A percentile compares a stretch with the other conserved stretches of the same genome.
Evolutionary conservation across 1,139 yeast genomes (phyloP).

Genomic region (Saccharomyces hybrid): DNA sequence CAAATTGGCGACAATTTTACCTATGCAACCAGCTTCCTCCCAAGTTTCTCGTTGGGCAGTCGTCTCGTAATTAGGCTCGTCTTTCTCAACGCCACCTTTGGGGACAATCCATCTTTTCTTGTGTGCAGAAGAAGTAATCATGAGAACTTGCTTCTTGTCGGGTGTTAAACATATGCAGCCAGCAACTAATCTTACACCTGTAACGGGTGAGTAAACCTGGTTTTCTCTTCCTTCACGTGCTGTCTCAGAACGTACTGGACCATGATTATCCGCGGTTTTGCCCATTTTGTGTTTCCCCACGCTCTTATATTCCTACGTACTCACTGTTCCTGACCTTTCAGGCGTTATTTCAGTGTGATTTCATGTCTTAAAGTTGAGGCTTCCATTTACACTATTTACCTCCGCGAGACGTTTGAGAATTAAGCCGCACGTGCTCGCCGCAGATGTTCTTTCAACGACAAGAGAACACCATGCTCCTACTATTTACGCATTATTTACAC

Average conservation of each 20-base stretch:
- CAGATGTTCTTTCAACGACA: background rate
- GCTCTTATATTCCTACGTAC: background rate
- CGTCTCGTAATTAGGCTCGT: constrained; percentile 49
- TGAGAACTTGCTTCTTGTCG: constrained; percentile 52
- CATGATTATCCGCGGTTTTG: background rate
- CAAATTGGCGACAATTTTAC: constrained; percentile 45
- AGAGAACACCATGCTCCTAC: background rate
- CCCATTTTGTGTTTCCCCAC: background rate
- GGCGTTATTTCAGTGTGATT: background rate
- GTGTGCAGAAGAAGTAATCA: constrained; percentile 68
- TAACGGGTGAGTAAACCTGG: constrained; percentile 42
- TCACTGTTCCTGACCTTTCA: background rate
- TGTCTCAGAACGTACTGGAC: constrained; percentile 12
- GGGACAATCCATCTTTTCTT: constrained; percentile 78
- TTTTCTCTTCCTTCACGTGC: constrained; percentile 29
- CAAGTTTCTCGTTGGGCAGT: constrained; percentile 86
- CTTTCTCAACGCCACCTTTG: constrained; percentile 90
- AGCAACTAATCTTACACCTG: constrained; percentile 79
- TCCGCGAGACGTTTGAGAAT: background rate
- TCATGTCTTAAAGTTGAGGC: background rate
- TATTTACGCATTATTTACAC: background rate
- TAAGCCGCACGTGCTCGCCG: background rate
- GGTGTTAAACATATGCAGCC: constrained; percentile 74
- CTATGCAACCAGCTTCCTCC: constrained; percentile 94
- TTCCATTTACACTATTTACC: background rate